Percentiles rank a stretch among this genome's conserved stretches.
Evolutionary conservation across 2,329 filamentous ascomycete species (phyloP).

Genomic region (Exophiala mesophila): DNA sequence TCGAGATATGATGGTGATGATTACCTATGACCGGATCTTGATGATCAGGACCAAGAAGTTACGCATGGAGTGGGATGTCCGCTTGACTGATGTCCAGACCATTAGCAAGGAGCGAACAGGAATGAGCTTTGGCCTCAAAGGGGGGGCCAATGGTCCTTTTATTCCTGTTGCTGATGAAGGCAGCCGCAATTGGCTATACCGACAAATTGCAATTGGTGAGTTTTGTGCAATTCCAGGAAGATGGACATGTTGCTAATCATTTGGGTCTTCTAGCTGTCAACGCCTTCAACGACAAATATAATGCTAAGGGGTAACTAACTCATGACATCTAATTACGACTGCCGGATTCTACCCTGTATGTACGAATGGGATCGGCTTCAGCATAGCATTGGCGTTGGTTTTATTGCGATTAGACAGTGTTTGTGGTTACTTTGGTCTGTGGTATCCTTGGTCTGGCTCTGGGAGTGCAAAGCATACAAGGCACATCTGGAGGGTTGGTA

Average conservation of each 20-base stretch:
- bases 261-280: constrained; percentile 50
- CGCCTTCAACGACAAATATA: constrained; percentile 64
- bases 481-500: too few relatives aligned
- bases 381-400: too few relatives aligned
- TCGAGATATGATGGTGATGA: constrained; percentile 83
- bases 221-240: constrained; percentile 8
- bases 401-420: too few relatives aligned
- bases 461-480: too few relatives aligned
- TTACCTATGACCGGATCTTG: constrained; percentile 83
- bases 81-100: constrained; percentile 91
- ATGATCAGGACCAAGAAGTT: constrained; percentile 82
- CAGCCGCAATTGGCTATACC: constrained; percentile 61
- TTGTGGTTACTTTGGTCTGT: too few relatives aligned
- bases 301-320: constrained; percentile 48
- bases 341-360: too few relatives aligned
- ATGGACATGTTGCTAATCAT: constrained; percentile 7
- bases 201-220: constrained; percentile 57
- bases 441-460: too few relatives aligned
- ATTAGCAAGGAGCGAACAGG: constrained; percentile 96
- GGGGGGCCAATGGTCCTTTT: constrained; percentile 89
- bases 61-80: constrained; percentile 91
- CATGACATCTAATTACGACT: too few relatives aligned
- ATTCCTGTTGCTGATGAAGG: constrained; percentile 89
- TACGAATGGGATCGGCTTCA: too few relatives aligned
- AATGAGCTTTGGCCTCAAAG: constrained; percentile 80